Evolutionary conservation across 441 rosid genomes (phyloP).

Genomic region (Mallotus japonicus): DNA sequence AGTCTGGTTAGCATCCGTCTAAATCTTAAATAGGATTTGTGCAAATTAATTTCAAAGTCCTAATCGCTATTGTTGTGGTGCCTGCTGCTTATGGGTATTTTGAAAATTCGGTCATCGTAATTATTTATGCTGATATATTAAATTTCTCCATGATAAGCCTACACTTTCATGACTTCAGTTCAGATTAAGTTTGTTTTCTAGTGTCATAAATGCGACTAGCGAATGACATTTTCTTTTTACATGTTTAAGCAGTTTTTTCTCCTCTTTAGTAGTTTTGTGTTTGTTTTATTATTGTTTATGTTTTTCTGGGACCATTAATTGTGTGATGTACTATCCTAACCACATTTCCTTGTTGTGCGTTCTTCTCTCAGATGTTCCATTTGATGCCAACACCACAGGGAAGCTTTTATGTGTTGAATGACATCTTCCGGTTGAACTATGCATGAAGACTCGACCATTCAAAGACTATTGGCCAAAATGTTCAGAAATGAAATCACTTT

Average conservation of each 20-base stretch:
- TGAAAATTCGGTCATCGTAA: no score
- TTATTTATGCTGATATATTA: no score
- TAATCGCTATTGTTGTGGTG: no score
- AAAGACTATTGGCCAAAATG: neutral
- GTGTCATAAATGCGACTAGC: no score
- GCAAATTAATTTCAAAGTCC: no score
- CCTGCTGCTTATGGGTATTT: no score
- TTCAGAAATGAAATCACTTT: constrained; percentile 27
- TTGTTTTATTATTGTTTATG: neutral
- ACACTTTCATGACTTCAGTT: neutral
- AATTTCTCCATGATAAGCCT: neutral
- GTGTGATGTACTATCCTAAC: constrained; percentile 12
- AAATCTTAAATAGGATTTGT: no score
- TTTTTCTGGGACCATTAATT: neutral
- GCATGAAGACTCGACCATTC: constrained; percentile 46
- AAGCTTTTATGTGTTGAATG: constrained; percentile 87
- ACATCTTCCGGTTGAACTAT: constrained; percentile 97
- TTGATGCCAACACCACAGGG: constrained; percentile 92
- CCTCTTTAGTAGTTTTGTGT: neutral
- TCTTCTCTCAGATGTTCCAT: constrained; percentile 84
- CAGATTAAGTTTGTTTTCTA: neutral
- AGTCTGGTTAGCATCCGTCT: neutral
- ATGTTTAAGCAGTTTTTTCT: no score
- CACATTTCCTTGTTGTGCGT: constrained; percentile 8
- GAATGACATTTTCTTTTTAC: no score